Base-by-base conservation (phyloP, 2,329 filamentous ascomycete genomes). In the Hortaea werneckii region DNA sequence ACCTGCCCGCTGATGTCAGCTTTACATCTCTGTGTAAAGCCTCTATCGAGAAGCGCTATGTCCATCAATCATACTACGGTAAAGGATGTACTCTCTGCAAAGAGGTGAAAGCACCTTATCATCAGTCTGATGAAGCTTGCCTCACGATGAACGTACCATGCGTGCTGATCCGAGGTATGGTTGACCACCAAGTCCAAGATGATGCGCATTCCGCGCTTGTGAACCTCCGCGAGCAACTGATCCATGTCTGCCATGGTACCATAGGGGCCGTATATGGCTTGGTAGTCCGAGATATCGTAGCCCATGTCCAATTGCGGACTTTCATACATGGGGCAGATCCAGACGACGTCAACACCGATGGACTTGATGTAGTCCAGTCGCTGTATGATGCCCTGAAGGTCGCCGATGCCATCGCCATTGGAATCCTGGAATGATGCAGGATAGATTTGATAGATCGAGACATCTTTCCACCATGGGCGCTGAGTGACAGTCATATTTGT, bases 331-430 rank as follows among this genome's bases (percentile, higher is more conserved):
- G 82, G 83, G 41, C 74, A 83, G 0, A 82, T 64, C 82, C 82
- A 86, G 41, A 86, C 68, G 3, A 79, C 72, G 54, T 84, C 75
- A 6, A 82, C 67, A 1, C 80, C 81, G 0, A 84, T 67, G 2
- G 76, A 67, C 41, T 76, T 69, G 41, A 85, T 67, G 57, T 85
- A 81, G 58, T 82, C 78, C 1, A 85, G 64, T 56, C 77, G 76
- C 30, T 72, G 71, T 7, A 74, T 73, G 46, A 83, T 76, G 26
- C 80, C 80, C 5, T 68, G 71, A 12, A 84, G 64, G 52, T 82
- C 75, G 9, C 80, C 79, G 52, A 77, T 68, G 45, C 80, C 77
- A 54, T 77, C 74, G 40, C 69, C 70, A 49, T 78, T 77, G 45
- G 72, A 72, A 55, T 74, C 70, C 53, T 65, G 63, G 58, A 72